Conservation (phyloP, 768 basidiomycete species). For the Aureoboletus auriporus region DNA sequence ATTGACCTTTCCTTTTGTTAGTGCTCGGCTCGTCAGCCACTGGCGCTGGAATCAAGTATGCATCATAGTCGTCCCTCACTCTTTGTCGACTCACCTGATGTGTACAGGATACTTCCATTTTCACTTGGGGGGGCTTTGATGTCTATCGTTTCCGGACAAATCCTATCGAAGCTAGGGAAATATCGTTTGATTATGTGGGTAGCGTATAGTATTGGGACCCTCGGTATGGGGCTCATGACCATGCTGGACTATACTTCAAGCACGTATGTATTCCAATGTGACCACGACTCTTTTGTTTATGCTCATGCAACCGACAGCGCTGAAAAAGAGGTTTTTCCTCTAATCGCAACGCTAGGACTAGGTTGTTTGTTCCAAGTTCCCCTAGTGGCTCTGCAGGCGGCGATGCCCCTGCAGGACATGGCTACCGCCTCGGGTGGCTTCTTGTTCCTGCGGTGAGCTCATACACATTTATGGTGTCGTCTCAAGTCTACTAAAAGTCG, state of each 20-base stretch:
- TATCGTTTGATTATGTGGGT: slow-evolving; percentile 65
- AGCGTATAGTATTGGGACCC: slow-evolving; percentile 48
- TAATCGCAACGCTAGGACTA: slow-evolving; percentile 60
- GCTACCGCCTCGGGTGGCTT: slow-evolving; percentile 74
- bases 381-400: slow-evolving; percentile 72
- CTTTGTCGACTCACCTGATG: neutral
- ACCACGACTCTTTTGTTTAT: neutral
- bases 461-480: neutral
- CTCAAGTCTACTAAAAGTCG: neutral
- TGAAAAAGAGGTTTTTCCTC: slow-evolving; percentile 56
- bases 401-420: slow-evolving; percentile 87
- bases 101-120: slow-evolving; percentile 66
- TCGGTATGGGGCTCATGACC: slow-evolving; percentile 76
- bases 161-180: slow-evolving; percentile 51
- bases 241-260: slow-evolving; percentile 56
- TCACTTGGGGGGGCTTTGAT: slow-evolving; percentile 56
- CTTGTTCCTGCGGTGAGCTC: slow-evolving; percentile 58
- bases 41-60: slow-evolving; percentile 60
- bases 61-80: neutral
- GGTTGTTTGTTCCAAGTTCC: slow-evolving; percentile 68
- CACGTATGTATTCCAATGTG: slow-evolving; percentile 5
- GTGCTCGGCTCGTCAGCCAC: slow-evolving; percentile 74
- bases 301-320: slow-evolving; percentile 38
- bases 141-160: slow-evolving; percentile 54
- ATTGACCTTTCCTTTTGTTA: slow-evolving; percentile 11